Base-by-base conservation (phyloP, 345 rosid genomes). In the Hevea brasiliensis region DNA sequence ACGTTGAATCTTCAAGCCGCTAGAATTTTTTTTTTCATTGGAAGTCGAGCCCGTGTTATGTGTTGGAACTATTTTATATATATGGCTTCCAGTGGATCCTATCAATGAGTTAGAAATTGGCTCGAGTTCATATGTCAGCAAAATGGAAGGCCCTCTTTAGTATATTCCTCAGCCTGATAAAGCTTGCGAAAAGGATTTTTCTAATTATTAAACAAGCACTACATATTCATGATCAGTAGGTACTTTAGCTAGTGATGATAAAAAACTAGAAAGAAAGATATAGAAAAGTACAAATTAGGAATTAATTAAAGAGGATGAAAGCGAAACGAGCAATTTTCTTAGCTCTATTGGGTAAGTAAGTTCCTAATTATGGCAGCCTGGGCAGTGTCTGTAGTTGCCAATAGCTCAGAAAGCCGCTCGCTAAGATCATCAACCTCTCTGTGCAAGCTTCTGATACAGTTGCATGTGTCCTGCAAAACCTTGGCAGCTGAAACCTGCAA, bases 361-460 rank as follows among this genome's bases (percentile, higher is more conserved):
- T 82, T 88, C 75, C 97, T 84, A 79, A 91, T 88, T 44, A 91
- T 61, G 27, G 89, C 91, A 76, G 97, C 97, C 75, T 91, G 97
- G 54, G 91, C 92, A 58, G 81, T 81, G 85, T 91, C 97, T 61
- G 92, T 73, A 45, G 90, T 87, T 21, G 81, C 89, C 59, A 91
- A 82, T 70, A 91, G 79, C 87, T 88, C 92, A 18, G 97, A 87
- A 12, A 91, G 79, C 63, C 97, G 78, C 81, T 89, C 97, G 72
- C 97, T 91, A 32, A 91, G 84, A 84, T 85, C 92, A 72, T 87
- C 97, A 48, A 89, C 92, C 59, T 91, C 97, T 84, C 88, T 84
- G 58, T 91, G 91, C 75, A 91, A 84, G 82, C 75, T 89, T 79
- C 89, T 85, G 44, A 91, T 91, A 82, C 89, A 91, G 92, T 81